Conservation (phyloP, 768 basidiomycete species). For the Hygrocybe coccinea region DNA sequence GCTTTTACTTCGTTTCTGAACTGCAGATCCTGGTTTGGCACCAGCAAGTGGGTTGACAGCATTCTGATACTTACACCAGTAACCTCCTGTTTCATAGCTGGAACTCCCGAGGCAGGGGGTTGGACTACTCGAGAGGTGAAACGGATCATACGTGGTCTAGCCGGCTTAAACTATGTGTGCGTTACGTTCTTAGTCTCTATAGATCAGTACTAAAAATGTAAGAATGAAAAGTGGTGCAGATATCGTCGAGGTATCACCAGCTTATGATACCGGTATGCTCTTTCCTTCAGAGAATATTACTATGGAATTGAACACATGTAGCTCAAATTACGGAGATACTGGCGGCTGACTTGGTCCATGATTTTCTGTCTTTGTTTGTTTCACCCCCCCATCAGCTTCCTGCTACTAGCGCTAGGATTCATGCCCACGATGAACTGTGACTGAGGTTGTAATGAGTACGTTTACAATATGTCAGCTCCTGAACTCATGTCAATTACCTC, state of each 20-base stretch:
- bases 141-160: conserved; percentile 72
- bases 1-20: not conserved
- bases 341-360: conserved; percentile 64
- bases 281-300: not conserved
- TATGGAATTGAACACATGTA: conserved; percentile 15
- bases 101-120: conserved; percentile 80
- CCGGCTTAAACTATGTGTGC: conserved; percentile 76
- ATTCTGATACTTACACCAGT: not conserved
- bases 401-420: too few species aligned
- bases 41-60: conserved; percentile 57
- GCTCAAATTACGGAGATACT: conserved; percentile 67
- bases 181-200: conserved; percentile 15
- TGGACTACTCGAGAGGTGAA: conserved; percentile 83
- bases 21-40: conserved; percentile 65
- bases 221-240: conserved; percentile 52
- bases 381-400: conserved; percentile 35
- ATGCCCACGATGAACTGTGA: not conserved
- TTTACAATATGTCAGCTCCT: too few species aligned
- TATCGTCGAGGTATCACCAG: conserved; percentile 69
- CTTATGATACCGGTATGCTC: conserved; percentile 62
- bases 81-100: conserved; percentile 41
- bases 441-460: too few species aligned
- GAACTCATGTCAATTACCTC: too few species aligned
- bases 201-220: not conserved
- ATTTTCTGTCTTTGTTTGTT: conserved; percentile 60